phyloP scores from a whole-genome alignment of 2,329 filamentous ascomycete species.

The Huntiella savannae region DNA sequence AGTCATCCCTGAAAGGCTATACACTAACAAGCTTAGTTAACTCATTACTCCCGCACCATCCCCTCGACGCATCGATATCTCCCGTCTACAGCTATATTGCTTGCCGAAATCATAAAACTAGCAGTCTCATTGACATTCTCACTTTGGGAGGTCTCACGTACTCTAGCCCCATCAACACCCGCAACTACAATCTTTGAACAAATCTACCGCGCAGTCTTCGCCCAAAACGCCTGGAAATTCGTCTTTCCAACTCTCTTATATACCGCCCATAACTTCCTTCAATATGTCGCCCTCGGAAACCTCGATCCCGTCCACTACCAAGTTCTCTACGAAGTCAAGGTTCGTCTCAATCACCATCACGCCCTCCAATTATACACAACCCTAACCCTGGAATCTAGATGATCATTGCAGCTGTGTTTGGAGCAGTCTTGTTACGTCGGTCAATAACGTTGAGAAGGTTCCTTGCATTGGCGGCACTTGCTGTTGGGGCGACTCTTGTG shows the following conservation, averaged over 20 bases:
- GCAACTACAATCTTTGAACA: slow-evolving; percentile 64
- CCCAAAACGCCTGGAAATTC: slow-evolving; percentile 84
- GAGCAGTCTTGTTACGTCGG: slow-evolving; percentile 55
- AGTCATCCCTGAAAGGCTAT: background rate
- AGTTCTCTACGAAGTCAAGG: slow-evolving; percentile 80
- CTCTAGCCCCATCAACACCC: slow-evolving; percentile 58
- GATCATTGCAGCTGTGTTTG: slow-evolving; percentile 74
- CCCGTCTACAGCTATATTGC: slow-evolving; percentile 80
- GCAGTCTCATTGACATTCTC: slow-evolving; percentile 71
- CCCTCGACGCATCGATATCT: slow-evolving; percentile 52
- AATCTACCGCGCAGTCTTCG: slow-evolving; percentile 65
- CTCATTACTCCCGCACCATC: slow-evolving; percentile 58
- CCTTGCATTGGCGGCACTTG: slow-evolving; percentile 60
- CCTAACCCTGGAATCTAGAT: slow-evolving; percentile 32
- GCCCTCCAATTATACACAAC: background rate
- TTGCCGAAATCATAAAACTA: slow-evolving; percentile 85
- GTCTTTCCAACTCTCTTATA: slow-evolving; percentile 77
- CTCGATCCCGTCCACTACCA: slow-evolving; percentile 86
- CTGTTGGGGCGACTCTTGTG: slow-evolving; percentile 66
- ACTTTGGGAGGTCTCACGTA: slow-evolving; percentile 68
- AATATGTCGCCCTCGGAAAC: slow-evolving; percentile 83
- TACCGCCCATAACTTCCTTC: slow-evolving; percentile 80
- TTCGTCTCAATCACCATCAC: slow-evolving; percentile 15
- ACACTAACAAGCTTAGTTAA: background rate
- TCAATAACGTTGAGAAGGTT: slow-evolving; percentile 56